phyloP scores from a whole-genome alignment of 2,329 filamentous ascomycete genomes.

The Phaeosphaeriaceae sp. region DNA sequence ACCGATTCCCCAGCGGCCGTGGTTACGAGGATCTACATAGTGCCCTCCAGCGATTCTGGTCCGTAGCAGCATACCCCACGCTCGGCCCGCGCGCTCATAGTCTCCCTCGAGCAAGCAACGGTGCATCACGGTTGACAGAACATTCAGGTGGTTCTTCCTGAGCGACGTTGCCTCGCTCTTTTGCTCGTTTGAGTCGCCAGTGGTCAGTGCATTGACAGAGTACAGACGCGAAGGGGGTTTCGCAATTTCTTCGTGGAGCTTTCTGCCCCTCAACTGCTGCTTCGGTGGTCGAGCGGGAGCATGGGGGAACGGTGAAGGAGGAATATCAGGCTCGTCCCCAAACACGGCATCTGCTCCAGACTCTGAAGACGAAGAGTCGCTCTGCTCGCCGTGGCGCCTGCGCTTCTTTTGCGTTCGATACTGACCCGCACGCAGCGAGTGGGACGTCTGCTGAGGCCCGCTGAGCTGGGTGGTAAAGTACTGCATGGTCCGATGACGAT shows the following conservation, averaged over 20 bases:
- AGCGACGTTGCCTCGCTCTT: conserved; percentile 35
- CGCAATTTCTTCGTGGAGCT: conserved; percentile 52
- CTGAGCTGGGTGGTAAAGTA: conserved; percentile 43
- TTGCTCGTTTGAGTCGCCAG: conserved; percentile 14
- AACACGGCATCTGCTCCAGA: conserved; percentile 46
- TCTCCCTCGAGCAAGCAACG: conserved; percentile 75
- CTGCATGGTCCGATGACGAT: conserved; percentile 29
- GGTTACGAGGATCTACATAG: conserved; percentile 72
- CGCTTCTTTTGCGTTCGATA: conserved; percentile 33
- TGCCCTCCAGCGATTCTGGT: conserved; percentile 62
- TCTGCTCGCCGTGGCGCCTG: conserved; percentile 29
- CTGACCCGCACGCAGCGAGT: conserved; percentile 43
- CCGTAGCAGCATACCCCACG: conserved; percentile 77
- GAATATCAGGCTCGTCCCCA: conserved; percentile 47
- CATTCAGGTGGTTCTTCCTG: conserved; percentile 66
- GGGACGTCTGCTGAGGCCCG: conserved; percentile 33
- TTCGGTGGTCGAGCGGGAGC: conserved; percentile 35
- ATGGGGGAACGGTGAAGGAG: conserved; percentile 56
- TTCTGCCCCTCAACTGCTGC: conserved; percentile 20
- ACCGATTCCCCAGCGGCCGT: conserved; percentile 81
- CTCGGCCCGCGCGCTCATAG: conserved; percentile 74
- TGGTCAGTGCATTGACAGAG: conserved; percentile 29
- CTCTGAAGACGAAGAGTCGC: conserved; percentile 16
- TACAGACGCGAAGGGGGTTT: conserved; percentile 53
- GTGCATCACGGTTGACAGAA: conserved; percentile 75